Percentiles rank a stretch among this genome's conserved stretches.
Evolutionary conservation across 371 early-diverging fungal species (phyloP).

Genomic region (Lichtheimia ramosa): DNA sequence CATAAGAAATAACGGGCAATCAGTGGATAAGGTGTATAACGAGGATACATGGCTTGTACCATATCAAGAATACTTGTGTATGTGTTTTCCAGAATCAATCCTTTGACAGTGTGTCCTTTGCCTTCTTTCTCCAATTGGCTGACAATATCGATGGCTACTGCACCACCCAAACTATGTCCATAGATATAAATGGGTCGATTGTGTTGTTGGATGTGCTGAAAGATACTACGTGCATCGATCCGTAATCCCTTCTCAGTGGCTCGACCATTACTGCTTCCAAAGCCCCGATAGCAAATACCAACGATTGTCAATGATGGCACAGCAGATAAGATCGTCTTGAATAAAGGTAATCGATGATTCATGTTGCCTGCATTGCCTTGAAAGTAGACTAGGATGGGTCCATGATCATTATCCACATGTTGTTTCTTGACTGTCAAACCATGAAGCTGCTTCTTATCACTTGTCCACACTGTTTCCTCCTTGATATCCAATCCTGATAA

Average conservation of each 20-base stretch:
- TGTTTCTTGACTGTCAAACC: conserved; percentile 25
- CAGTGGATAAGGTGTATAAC: conserved; percentile 42
- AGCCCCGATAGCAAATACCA: conserved; percentile 43
- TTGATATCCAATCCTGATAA: conserved; percentile 9
- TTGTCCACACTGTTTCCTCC: conserved; percentile 17
- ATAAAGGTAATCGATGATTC: conserved; percentile 35
- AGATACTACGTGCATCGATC: conserved; percentile 30
- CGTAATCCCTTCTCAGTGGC: conserved; percentile 35
- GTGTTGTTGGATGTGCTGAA: conserved; percentile 12
- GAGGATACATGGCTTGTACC: conserved; percentile 39
- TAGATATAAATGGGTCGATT: conserved; percentile 26
- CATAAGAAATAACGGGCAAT: conserved; percentile 35
- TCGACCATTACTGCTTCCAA: conserved; percentile 33
- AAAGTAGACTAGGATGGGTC: conserved; percentile 11
- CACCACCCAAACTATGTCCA: conserved; percentile 45
- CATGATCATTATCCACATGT: neutral
- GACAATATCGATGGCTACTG: conserved; percentile 27
- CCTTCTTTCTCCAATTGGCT: too few species aligned
- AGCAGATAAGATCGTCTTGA: conserved; percentile 17
- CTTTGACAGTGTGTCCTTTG: conserved; percentile 12
- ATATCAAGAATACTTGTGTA: conserved; percentile 40
- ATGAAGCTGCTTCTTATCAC: conserved; percentile 19
- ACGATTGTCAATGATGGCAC: conserved; percentile 23
- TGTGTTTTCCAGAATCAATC: conserved; percentile 47
- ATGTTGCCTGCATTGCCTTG: conserved; percentile 49